Evolutionary conservation across 164 flowering plant genomes (phyloP).

Genomic region (Nymphaea thermarum): DNA sequence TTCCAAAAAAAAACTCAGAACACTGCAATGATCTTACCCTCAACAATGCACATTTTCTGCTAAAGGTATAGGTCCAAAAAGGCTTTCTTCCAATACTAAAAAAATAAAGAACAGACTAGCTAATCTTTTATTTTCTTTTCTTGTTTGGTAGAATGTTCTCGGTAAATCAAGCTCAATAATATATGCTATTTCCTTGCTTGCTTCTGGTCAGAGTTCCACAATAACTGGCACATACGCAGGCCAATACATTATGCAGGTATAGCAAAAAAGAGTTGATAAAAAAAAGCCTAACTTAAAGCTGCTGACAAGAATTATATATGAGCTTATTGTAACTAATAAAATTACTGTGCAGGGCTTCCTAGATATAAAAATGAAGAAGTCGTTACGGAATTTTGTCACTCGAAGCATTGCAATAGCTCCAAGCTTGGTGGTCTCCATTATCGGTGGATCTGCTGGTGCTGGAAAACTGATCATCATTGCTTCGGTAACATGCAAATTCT

Average conservation of each 20-base stretch:
- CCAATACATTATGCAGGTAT: slow-evolving; percentile 13
- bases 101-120: too few relatives aligned
- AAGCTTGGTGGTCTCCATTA: slow-evolving; percentile 1
- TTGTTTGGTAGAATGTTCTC: slow-evolving; percentile 8
- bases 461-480: neutral
- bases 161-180: slow-evolving; percentile 8
- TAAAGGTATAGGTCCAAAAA: too few relatives aligned
- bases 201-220: slow-evolving; percentile 14
- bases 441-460: neutral
- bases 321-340: neutral
- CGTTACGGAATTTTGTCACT: neutral
- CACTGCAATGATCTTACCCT: too few relatives aligned
- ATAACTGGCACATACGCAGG: slow-evolving; percentile 13
- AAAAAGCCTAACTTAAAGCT: neutral
- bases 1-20: too few relatives aligned
- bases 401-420: slow-evolving; percentile 1
- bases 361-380: neutral
- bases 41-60: too few relatives aligned
- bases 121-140: too few relatives aligned
- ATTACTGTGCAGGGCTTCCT: neutral
- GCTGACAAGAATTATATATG: neutral
- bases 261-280: too few relatives aligned
- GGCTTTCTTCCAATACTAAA: too few relatives aligned
- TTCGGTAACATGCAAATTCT: too few relatives aligned
- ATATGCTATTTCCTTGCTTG: slow-evolving; percentile 10